Evolutionary conservation across 306 rosid genomes (phyloP).

Genomic region (Pterocarpus macrocarpus): DNA sequence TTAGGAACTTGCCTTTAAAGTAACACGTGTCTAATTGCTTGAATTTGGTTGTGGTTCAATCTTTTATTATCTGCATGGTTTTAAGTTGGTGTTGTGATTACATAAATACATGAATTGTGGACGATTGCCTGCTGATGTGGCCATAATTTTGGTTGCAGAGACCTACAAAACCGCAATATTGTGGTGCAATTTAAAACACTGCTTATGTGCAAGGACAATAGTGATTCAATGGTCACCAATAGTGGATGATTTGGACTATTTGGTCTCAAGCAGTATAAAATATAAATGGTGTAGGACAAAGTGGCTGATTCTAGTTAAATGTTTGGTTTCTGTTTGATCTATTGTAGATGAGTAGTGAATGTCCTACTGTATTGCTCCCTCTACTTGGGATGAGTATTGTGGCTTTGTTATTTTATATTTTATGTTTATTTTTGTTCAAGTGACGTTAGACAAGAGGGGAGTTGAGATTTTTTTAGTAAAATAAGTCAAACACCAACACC

Average conservation of each 20-base stretch:
- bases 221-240: not conserved
- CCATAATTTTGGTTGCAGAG: too few species aligned
- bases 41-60: not conserved
- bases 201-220: not conserved
- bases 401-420: constrained; percentile 3
- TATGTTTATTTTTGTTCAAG: not conserved
- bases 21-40: too few species aligned
- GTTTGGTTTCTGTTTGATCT: constrained; percentile 10
- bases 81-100: not conserved
- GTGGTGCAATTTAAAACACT: constrained; percentile 6
- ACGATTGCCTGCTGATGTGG: too few species aligned
- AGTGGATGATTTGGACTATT: not conserved
- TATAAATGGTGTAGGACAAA: not conserved
- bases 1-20: too few species aligned
- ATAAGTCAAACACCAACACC: too few species aligned
- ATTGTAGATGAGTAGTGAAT: constrained; percentile 3
- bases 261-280: constrained; percentile 15
- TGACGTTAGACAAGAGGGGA: not conserved
- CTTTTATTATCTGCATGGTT: not conserved
- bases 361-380: constrained; percentile 15
- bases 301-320: constrained; percentile 7
- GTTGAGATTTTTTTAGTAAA: not conserved
- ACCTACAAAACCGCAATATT: not conserved
- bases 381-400: constrained; percentile 10
- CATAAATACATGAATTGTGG: not conserved